phyloP scores from a whole-genome alignment of 306 rosid species.

The Malus sylvestris region DNA sequence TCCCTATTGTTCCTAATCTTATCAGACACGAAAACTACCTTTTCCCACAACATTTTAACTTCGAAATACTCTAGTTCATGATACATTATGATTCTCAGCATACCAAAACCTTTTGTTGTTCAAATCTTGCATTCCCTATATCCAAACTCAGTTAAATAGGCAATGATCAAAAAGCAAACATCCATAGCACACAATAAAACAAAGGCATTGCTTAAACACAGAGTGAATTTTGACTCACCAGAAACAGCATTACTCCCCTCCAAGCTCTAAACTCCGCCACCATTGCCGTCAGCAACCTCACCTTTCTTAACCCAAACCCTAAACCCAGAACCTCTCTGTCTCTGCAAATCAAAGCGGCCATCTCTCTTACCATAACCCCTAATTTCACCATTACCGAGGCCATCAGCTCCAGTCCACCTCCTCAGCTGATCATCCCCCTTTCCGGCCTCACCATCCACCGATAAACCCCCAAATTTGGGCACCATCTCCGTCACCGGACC shows the following conservation, averaged over 20 bases:
- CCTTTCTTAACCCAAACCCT: slow-evolving; percentile 60
- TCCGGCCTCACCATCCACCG: not conserved
- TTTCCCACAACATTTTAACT: not conserved
- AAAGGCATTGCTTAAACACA: not conserved
- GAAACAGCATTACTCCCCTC: slow-evolving; percentile 3
- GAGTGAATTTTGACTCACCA: slow-evolving; percentile 31
- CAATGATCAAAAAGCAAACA: not conserved
- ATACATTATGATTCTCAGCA: not conserved
- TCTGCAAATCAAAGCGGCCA: not conserved
- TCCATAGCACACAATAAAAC: not conserved
- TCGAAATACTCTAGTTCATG: not conserved
- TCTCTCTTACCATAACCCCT: not conserved
- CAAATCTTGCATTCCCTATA: not conserved
- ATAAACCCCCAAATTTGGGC: slow-evolving; percentile 3
- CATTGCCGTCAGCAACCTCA: slow-evolving; percentile 19
- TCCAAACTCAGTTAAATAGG: not conserved
- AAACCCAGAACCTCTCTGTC: not conserved
- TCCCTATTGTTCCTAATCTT: not conserved
- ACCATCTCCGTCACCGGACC: no score
- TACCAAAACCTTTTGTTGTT: not conserved
- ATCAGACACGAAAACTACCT: not conserved
- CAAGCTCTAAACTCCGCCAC: slow-evolving; percentile 4
- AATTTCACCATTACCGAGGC: not conserved
- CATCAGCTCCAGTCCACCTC: not conserved
- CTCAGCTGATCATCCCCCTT: not conserved